Percentiles rank a stretch among this genome's conserved stretches.
These are phyloP conservation scores for Aspergillus floridensis DNA, from an alignment of 2,329 filamentous ascomycete genomes.

Conservation along the genomic window DNA sequence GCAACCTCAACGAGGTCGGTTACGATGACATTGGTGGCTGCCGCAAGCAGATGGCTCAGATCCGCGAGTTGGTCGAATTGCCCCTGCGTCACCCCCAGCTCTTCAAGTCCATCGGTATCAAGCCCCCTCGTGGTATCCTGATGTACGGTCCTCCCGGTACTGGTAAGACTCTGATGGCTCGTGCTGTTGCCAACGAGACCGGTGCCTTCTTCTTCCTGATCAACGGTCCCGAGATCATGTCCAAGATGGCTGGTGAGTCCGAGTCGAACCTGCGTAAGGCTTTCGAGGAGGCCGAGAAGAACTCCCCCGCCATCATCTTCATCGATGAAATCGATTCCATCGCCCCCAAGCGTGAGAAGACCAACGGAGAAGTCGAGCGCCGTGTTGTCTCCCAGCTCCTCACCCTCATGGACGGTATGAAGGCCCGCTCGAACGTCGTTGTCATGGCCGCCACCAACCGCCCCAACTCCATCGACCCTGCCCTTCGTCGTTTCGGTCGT, in stretches of 20 bases:
- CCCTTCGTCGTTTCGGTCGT: slow-evolving; percentile 94
- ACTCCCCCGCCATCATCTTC: slow-evolving; percentile 98
- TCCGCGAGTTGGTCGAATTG: slow-evolving; percentile 96
- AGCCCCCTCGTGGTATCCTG: slow-evolving; percentile 95
- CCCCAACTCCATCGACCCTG: slow-evolving; percentile 97
- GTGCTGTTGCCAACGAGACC: slow-evolving; percentile 97
- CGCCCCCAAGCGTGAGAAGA: slow-evolving; percentile 99
- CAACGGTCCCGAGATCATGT: slow-evolving; percentile 99
- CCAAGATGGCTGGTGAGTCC: slow-evolving; percentile 99
- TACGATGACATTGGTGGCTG: slow-evolving; percentile 99
- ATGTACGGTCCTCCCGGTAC: slow-evolving; percentile 97
- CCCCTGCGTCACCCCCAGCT: slow-evolving; percentile 95
- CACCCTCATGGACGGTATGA: slow-evolving; percentile 99
- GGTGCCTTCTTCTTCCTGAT: slow-evolving; percentile 99
- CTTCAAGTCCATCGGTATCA: slow-evolving; percentile 99
- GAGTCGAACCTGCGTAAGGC: slow-evolving; percentile 97
- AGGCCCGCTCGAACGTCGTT: slow-evolving; percentile 95
- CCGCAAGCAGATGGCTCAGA: slow-evolving; percentile 99
- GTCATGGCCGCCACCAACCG: slow-evolving; percentile 99
- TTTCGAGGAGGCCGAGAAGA: slow-evolving; percentile 99
- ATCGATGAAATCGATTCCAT: slow-evolving; percentile 99
- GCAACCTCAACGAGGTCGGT: slow-evolving; percentile 97
- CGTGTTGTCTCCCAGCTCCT: slow-evolving; percentile 96
- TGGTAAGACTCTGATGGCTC: slow-evolving; percentile 98
- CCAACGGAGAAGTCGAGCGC: slow-evolving; percentile 96